Percentiles rank a stretch among this genome's conserved stretches.
Evolutionary conservation across 768 basidiomycete species (phyloP).

Genomic region (Auriscalpium vulgare): DNA sequence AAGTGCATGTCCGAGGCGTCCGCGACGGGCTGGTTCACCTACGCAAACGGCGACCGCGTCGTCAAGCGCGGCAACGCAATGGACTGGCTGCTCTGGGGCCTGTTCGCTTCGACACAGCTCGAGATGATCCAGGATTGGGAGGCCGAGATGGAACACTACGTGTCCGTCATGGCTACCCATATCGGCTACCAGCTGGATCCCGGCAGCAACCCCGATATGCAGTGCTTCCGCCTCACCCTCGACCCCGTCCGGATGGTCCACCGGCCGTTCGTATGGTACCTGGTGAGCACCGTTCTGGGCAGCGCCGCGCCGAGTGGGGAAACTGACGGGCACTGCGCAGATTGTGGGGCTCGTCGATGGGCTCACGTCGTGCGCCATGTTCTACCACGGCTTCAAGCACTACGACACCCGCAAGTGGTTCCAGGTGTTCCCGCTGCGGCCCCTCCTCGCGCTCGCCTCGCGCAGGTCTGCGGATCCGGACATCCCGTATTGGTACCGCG

Average conservation of each 20-base stretch:
- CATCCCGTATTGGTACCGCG: conserved; percentile 40
- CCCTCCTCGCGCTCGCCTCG: conserved; percentile 36
- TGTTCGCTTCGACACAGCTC: conserved; percentile 37
- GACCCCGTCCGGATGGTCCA: conserved; percentile 50
- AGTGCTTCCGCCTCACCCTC: conserved; percentile 43
- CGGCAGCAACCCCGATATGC: conserved; percentile 31
- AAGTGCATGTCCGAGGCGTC: conserved; percentile 19
- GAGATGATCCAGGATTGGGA: conserved; percentile 30
- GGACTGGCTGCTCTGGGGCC: conserved; percentile 61
- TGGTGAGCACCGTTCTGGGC: conserved; percentile 24
- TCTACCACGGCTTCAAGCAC: conserved; percentile 44
- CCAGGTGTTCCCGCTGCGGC: conserved; percentile 45
- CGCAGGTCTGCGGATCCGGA: conserved; percentile 25
- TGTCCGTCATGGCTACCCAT: conserved; percentile 30
- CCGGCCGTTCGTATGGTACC: conserved; percentile 59
- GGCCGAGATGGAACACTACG: conserved; percentile 45
- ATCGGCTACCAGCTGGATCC: conserved; percentile 33
- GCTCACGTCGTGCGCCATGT: conserved; percentile 31
- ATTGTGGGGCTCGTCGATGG: conserved; percentile 46
- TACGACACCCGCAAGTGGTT: conserved; percentile 31
- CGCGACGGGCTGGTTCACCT: conserved; percentile 48
- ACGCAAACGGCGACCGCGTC: conserved; percentile 20
- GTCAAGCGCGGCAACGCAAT: conserved; percentile 37
- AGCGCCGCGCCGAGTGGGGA: background rate
- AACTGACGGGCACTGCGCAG: conserved; percentile 23